Evolutionary conservation across 1,284 basidiomycete genomes (phyloP).

Genomic region (Xanthoconium separans): DNA sequence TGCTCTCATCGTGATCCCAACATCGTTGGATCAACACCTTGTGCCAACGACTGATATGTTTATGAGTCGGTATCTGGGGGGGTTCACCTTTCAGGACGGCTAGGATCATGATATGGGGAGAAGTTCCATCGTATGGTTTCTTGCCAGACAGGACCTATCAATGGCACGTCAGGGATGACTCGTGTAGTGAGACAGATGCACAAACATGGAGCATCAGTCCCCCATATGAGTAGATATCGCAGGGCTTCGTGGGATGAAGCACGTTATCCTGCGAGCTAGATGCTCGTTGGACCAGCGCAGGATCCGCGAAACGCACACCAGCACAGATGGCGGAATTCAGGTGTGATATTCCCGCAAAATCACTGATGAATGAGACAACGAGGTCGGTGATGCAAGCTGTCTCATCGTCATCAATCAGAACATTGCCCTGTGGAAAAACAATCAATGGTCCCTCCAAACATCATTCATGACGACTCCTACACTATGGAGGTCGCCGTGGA

Average conservation of each 20-base stretch:
- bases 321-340: constrained; percentile 33
- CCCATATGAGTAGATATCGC: constrained; percentile 34
- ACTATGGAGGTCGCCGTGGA: constrained; percentile 32
- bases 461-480: constrained; percentile 12
- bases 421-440: constrained; percentile 26
- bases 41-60: constrained; percentile 6
- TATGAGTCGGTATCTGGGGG: constrained; percentile 14
- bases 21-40: constrained; percentile 17
- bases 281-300: constrained; percentile 27
- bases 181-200: background rate
- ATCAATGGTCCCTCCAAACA: background rate
- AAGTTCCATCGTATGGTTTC: constrained; percentile 21
- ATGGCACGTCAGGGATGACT: constrained; percentile 10
- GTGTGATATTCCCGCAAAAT: constrained; percentile 35
- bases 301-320: constrained; percentile 36
- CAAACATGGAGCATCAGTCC: constrained; percentile 31
- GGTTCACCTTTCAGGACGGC: constrained; percentile 11
- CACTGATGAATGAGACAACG: constrained; percentile 36
- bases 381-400: constrained; percentile 35
- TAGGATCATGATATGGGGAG: background rate
- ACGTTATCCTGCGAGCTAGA: background rate
- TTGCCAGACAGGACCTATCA: constrained; percentile 25
- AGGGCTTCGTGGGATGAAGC: constrained; percentile 23
- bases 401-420: constrained; percentile 23
- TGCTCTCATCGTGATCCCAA: constrained; percentile 19